Evolutionary conservation across 257 asterid species (phyloP), one percentile per base, ranked within the genome.

Genomic region (Haberlea rhodopensis): DNA sequence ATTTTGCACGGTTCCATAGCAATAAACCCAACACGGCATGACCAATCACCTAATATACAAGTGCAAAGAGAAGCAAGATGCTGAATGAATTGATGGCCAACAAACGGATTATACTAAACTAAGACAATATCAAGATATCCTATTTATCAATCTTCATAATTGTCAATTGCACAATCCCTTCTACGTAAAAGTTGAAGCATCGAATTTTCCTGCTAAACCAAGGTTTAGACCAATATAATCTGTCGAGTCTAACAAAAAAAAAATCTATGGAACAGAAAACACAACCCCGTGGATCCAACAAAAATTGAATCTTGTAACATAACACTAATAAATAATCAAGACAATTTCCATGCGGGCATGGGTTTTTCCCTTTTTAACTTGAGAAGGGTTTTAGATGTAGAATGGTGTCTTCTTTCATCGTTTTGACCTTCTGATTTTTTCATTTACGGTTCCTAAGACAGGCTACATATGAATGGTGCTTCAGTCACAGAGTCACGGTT

Each of bases 1-100:
- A 78, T 73, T 79, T 84, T 66, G 99, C 96, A 5, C 81, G 86
- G 63, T 5, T 78, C 96, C 96, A 89, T 10, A 92, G 91, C 65
- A 84, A 57, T 7, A 65, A 74, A 53, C 91, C 95, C 86, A 92
- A 71, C 27, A 78, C 32, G 15, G 77, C 66, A 69, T 90, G 97
- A 56, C 97, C 95, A 48, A 78, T 26, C 40, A 87, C 83, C 97
- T 90, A 59, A 51, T 56, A 57, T 23, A 60, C 21, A 56, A 25
- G 59, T 51, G 65, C 59, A 68, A 57, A 49, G 60, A 25, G 15
- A 59, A 57, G 27, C 43, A 61, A 34, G 19, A 51, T 3, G 18
- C 13, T 13, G 18, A 26, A 16, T 16, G 9, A 49, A 57, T 8
- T 16, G 21, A n/a, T 27, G 19, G n/a, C 24, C 26, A 24, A 25